phyloP scores from a whole-genome alignment of 129 eudicot genomes.

The Dittrichia graveolens region DNA sequence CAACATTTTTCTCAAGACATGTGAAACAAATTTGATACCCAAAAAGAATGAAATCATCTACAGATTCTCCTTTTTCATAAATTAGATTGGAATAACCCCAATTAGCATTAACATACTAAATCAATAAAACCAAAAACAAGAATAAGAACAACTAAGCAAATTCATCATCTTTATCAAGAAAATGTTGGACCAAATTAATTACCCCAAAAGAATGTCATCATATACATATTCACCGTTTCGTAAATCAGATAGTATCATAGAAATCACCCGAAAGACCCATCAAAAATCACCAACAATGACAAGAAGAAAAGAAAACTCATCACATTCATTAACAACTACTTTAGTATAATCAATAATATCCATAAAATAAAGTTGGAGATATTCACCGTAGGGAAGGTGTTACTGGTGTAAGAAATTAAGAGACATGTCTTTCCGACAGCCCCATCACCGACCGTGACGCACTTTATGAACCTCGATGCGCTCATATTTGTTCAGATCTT shows the following conservation, averaged over 20 bases:
- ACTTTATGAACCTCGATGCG: conserved; percentile 92
- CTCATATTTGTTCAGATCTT: conserved; percentile 84
- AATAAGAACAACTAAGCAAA: not conserved
- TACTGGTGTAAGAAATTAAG: conserved; percentile 97
- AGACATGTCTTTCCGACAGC: conserved; percentile 98
- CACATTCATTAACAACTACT: not conserved
- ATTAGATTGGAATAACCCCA: not conserved
- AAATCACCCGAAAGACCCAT: not conserved
- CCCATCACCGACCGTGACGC: conserved; percentile 99
- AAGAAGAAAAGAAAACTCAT: conserved; percentile 4
- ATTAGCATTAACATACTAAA: not conserved
- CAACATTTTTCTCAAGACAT: not conserved
- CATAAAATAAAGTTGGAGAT: not conserved
- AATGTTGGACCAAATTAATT: not conserved
- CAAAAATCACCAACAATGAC: not conserved
- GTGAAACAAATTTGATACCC: conserved; percentile 7
- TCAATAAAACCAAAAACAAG: not conserved
- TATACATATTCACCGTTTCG: not conserved
- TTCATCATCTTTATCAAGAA: conserved; percentile 19
- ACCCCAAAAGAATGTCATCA: conserved; percentile 9
- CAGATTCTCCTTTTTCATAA: conserved; percentile 1
- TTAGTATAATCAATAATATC: not conserved
- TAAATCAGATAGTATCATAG: not conserved
- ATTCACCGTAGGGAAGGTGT: conserved; percentile 93
- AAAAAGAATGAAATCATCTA: conserved; percentile 9